Base-by-base conservation (phyloP, 441 rosid species). In the Erysimum cheiri region DNA sequence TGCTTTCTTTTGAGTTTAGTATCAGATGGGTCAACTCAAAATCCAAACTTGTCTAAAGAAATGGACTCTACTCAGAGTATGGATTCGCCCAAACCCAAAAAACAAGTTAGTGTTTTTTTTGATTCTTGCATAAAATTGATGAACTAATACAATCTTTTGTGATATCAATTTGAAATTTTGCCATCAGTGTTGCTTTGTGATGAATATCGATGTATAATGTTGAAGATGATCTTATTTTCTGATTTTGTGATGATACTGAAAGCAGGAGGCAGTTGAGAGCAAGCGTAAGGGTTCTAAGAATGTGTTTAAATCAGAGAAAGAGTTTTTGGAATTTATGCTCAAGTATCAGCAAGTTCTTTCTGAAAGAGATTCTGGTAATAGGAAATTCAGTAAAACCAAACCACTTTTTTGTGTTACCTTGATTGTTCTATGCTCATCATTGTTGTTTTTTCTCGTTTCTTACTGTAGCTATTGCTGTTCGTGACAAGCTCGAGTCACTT, bases 401-500 rank as follows among this genome's bases (percentile, higher is more conserved):
- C 12, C 0, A 71, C n/a, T 14, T 62, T 62, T 62, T 40, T 40
- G 40, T 58, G 28, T 70, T 17, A 15, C 55, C 7, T 19, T 33
- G 36, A n/a, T 61, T 37, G 59, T 56, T 69, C 35, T 40, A 17
- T 54, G 60, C n/a, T 58, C 54, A 37, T 65, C 54, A 19, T 39
- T 11, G n/a, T 59, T 33, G 44, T 26, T 64, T 33, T 46, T 50
- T 36, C 39, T 6, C 9, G 24, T 73, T 56, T 33, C 26, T 60
- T 67, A 54, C 65, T 77, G 73, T 77, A 93, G 98, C 96, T 69
- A 71, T 85, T 74, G 78, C 87, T 48, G 89, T 93, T 53, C 93
- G 96, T 39, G 95, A 89, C 73, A 93, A 87, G 80, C 94, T 93
- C 59, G 96, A 91, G 80, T 91, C 95, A 1, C 85, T 91, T 40